Percentiles rank a stretch among this genome's conserved stretches.
Evolutionary conservation across 495 filamentous ascomycete genomes (phyloP).

Genomic region (Penicillium riverlandense): DNA sequence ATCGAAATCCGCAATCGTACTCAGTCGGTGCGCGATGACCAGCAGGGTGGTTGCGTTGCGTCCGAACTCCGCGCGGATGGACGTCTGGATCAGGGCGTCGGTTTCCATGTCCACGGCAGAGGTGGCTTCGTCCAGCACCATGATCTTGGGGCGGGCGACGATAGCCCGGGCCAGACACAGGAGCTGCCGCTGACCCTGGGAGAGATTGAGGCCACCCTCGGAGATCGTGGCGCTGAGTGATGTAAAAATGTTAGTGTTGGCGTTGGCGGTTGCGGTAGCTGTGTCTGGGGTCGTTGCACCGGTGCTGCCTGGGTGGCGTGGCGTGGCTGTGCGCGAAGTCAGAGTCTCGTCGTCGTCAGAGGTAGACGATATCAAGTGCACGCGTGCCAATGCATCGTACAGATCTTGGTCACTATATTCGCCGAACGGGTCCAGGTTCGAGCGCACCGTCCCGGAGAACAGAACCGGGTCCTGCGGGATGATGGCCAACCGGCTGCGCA

Average conservation of each 20-base stretch:
- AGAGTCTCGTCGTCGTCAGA: slow-evolving; percentile 28
- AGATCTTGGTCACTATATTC: slow-evolving; percentile 66
- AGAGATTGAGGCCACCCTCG: slow-evolving; percentile 74
- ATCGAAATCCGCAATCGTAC: slow-evolving; percentile 83
- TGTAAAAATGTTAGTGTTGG: slow-evolving; percentile 57
- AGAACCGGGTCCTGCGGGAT: slow-evolving; percentile 85
- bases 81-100: slow-evolving; percentile 73
- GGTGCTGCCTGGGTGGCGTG: slow-evolving; percentile 12
- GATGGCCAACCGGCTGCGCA: slow-evolving; percentile 70
- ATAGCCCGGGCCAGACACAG: slow-evolving; percentile 85
- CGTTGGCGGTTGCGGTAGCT: slow-evolving; percentile 16
- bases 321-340: slow-evolving; percentile 24
- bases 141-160: slow-evolving; percentile 68
- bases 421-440: slow-evolving; percentile 76
- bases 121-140: slow-evolving; percentile 89
- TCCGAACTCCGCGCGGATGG: slow-evolving; percentile 71
- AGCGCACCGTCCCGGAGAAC: slow-evolving; percentile 77
- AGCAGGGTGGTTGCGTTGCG: slow-evolving; percentile 63
- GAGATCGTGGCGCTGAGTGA: slow-evolving; percentile 56
- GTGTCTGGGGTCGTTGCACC: slow-evolving; percentile 20
- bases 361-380: slow-evolving; percentile 55
- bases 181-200: slow-evolving; percentile 83
- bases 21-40: slow-evolving; percentile 84
- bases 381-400: slow-evolving; percentile 65
- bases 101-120: slow-evolving; percentile 84